These are phyloP conservation scores for Westerdykella aurantiaca DNA, from an alignment of 2,329 filamentous ascomycete genomes.

Conservation along the genomic window DNA sequence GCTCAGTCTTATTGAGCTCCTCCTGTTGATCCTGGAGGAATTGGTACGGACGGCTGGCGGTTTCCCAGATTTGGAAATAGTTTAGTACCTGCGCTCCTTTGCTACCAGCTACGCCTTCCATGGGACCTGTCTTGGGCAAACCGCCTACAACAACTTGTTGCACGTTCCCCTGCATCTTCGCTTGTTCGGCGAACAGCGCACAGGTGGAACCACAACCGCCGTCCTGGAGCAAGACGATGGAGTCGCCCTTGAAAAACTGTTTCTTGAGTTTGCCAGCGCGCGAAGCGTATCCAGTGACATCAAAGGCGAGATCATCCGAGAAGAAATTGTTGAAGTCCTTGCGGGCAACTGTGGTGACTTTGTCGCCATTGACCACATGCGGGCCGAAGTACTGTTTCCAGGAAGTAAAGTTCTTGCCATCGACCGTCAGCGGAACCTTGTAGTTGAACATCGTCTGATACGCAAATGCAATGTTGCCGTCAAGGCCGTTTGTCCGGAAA, in stretches of 20 bases:
- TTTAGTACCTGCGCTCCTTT: conserved; percentile 32
- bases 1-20: conserved; percentile 12
- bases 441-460: conserved; percentile 21
- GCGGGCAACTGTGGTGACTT: conserved; percentile 22
- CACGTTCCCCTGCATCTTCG: conserved; percentile 37
- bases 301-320: conserved; percentile 10
- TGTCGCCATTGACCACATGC: conserved; percentile 16
- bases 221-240: conserved; percentile 35
- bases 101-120: conserved; percentile 37
- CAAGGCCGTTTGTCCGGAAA: conserved; percentile 4
- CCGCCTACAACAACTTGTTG: conserved; percentile 37
- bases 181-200: conserved; percentile 39
- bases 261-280: conserved; percentile 9
- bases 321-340: conserved; percentile 15
- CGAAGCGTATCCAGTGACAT: conserved; percentile 13
- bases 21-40: conserved; percentile 6
- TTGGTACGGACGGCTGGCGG: conserved; percentile 6
- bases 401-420: conserved; percentile 23
- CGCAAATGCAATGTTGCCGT: conserved; percentile 1
- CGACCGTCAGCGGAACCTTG: conserved; percentile 10
- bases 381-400: conserved; percentile 32
- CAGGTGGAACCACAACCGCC: conserved; percentile 39
- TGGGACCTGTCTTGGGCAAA: conserved; percentile 30
- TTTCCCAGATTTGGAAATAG: conserved; percentile 6
- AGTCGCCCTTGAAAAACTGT: conserved; percentile 23